Evolutionary conservation across 139 green algal species (phyloP).

Genomic region (Tetradesmus obliquus): DNA sequence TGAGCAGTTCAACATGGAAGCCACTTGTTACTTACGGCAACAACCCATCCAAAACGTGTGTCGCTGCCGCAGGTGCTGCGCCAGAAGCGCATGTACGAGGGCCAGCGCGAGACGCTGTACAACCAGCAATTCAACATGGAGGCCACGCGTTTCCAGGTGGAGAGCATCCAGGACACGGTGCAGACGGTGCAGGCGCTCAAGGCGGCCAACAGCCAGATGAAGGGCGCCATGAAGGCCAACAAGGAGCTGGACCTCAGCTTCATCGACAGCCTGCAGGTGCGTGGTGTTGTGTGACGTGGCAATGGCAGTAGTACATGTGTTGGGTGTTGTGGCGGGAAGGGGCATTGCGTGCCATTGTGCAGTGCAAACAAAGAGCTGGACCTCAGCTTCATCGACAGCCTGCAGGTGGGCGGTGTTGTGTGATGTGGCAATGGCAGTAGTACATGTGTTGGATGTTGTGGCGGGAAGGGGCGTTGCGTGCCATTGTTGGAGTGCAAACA

Average conservation of each 20-base stretch:
- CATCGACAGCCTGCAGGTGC: slow-evolving; percentile 93
- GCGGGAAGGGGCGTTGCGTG: too few species aligned
- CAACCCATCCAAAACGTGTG: not conserved
- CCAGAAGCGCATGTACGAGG: slow-evolving; percentile 96
- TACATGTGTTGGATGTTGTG: not conserved
- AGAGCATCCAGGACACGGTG: slow-evolving; percentile 75
- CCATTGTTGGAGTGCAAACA: slow-evolving; percentile 49
- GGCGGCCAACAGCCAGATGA: slow-evolving; percentile 89
- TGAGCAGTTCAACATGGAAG: slow-evolving; percentile 97
- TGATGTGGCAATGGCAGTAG: not conserved
- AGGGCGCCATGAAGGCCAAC: slow-evolving; percentile 83
- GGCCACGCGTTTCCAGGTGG: slow-evolving; percentile 81
- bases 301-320: too few species aligned
- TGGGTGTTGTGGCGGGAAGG: not conserved
- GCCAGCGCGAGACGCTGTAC: slow-evolving; percentile 95
- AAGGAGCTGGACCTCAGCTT: slow-evolving; percentile 96
- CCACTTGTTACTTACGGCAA: too few species aligned
- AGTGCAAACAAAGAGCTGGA: slow-evolving; percentile 88
- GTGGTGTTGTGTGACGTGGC: too few species aligned
- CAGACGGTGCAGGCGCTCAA: slow-evolving; percentile 81
- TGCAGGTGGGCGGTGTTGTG: slow-evolving; percentile 71
- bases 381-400: slow-evolving; percentile 95
- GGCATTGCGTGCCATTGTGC: too few species aligned
- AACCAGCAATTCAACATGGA: slow-evolving; percentile 98
- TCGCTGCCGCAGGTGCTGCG: slow-evolving; percentile 83